A percentile compares a stretch with the other conserved stretches of the same genome.
Evolutionary conservation across 441 rosid species (phyloP).

Genomic region (Metrosideros polymorpha): DNA sequence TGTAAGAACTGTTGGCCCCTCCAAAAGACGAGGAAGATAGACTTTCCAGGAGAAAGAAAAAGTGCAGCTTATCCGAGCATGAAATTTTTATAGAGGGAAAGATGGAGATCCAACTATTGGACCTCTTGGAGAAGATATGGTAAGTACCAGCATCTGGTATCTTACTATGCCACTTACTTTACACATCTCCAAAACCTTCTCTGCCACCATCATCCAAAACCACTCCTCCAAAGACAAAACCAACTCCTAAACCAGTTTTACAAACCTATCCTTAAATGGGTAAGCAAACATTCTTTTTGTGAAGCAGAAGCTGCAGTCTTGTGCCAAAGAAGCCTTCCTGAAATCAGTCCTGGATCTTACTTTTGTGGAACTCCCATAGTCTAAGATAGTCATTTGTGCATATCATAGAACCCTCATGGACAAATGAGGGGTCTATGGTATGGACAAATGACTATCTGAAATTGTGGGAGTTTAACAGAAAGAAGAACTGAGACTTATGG

Average conservation of each 20-base stretch:
- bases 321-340: not conserved
- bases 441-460: not conserved
- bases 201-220: not conserved
- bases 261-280: not conserved
- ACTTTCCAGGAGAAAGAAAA: not conserved
- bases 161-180: not conserved
- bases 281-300: not conserved
- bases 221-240: not conserved
- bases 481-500: not conserved
- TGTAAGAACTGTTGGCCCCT: not conserved
- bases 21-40: rapidly evolving
- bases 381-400: not conserved
- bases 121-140: not conserved
- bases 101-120: not conserved
- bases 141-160: not conserved
- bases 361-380: not conserved
- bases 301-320: not conserved
- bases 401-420: not conserved
- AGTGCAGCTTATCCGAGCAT: not conserved
- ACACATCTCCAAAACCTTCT: not conserved
- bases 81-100: not conserved
- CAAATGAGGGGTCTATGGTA: no score
- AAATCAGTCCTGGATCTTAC: not conserved
- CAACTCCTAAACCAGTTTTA: not conserved
- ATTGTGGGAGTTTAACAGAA: not conserved